These are phyloP conservation scores for Scenedesmus sp. DNA, from an alignment of 163 green algal genomes.

Conservation along the genomic window DNA sequence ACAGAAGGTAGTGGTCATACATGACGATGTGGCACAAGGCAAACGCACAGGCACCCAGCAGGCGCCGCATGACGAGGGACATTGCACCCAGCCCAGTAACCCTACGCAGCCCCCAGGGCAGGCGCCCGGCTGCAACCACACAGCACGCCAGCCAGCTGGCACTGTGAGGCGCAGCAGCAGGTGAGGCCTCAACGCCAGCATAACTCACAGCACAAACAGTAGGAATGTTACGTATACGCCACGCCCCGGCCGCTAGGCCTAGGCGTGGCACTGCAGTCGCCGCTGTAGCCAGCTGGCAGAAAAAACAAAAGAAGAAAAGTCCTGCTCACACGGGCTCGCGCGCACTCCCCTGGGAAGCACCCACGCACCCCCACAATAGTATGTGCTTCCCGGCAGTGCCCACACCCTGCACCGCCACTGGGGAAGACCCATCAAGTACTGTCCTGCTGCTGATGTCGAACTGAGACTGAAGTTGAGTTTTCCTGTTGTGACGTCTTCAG, in stretches of 20 bases:
- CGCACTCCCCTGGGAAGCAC: not conserved
- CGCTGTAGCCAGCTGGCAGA: not conserved
- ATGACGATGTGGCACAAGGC: not conserved
- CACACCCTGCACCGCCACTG: not conserved
- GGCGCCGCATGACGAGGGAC: not conserved
- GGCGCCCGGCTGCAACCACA: not conserved
- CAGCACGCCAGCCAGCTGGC: not conserved
- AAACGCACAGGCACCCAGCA: not conserved
- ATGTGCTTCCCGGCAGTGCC: not conserved
- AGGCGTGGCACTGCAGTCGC: not conserved
- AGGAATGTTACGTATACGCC: constrained; percentile 7
- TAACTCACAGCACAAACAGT: not conserved
- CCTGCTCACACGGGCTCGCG: not conserved
- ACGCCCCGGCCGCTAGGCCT: not conserved
- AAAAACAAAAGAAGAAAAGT: not conserved
- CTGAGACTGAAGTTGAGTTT: not conserved
- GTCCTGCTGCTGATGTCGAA: not conserved
- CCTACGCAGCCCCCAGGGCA: not conserved
- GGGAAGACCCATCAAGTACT: not conserved
- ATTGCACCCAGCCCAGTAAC: not conserved
- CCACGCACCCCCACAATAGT: not conserved
- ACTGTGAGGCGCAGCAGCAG: not conserved
- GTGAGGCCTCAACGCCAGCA: not conserved
- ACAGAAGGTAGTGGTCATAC: not conserved
- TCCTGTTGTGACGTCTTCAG: not conserved